phyloP scores from a whole-genome alignment of 139 green algal genomes.

The Chlorella ohadii region DNA sequence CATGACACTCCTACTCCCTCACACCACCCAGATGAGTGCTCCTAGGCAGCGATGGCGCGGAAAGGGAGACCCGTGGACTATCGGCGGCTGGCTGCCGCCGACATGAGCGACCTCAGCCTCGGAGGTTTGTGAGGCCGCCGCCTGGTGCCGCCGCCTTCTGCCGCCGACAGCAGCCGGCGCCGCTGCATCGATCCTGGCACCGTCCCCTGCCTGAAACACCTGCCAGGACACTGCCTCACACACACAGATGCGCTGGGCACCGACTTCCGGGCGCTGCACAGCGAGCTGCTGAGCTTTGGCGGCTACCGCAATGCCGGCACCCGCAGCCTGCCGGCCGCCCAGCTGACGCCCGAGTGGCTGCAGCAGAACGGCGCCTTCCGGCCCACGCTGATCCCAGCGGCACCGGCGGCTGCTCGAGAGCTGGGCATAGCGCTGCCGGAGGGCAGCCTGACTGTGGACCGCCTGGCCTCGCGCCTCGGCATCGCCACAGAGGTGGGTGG shows the following conservation, averaged over 20 bases:
- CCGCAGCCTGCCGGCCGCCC: background rate
- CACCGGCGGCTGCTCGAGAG: background rate
- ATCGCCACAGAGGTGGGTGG: slow-evolving; percentile 14
- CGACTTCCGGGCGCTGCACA: slow-evolving; percentile 34
- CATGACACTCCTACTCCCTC: too few species aligned
- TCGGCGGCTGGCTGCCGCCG: slow-evolving; percentile 2
- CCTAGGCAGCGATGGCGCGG: too few species aligned
- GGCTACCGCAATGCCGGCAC: background rate
- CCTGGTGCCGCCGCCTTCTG: background rate
- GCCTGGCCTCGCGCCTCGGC: background rate
- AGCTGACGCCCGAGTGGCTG: slow-evolving; percentile 31
- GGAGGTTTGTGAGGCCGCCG: background rate
- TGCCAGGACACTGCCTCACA: background rate
- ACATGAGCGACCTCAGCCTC: slow-evolving; percentile 2
- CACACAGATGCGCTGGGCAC: slow-evolving; percentile 20
- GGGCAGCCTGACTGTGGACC: slow-evolving; percentile 14
- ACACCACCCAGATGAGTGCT: too few species aligned
- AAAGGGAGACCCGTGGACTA: background rate
- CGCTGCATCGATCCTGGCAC: background rate
- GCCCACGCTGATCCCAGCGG: slow-evolving; percentile 5
- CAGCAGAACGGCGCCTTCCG: slow-evolving; percentile 25
- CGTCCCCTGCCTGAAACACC: background rate
- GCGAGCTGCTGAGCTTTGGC: slow-evolving; percentile 28
- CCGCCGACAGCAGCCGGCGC: background rate
- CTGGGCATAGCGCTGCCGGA: slow-evolving; percentile 27